Evolutionary conservation across 495 filamentous ascomycete genomes (phyloP), one percentile per base, ranked within the genome.

Genomic region (Cairneyella variabilis): DNA sequence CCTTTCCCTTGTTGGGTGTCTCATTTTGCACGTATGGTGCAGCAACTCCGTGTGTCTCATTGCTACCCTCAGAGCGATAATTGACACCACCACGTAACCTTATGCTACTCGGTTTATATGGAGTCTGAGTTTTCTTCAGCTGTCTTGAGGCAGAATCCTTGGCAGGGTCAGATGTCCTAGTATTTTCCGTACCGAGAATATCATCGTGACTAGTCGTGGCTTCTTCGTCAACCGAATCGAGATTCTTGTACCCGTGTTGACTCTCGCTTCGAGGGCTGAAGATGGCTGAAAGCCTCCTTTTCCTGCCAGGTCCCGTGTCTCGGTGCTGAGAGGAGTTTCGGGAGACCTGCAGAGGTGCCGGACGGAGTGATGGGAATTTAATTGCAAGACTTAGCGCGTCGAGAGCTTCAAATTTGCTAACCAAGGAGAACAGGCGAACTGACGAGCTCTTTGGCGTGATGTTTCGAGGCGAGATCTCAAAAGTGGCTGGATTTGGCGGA

Each of bases 321-420:
- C 50, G 45, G 17, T 14, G 3, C 37, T 37, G 50, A 48, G 46
- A 37, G 46, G 60, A 46, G 48, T 64, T 10, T 28, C 43, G 36
- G 17, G 58, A 11, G 22, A 45, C 8, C 23, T 63, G 30, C 18
- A 51, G 20, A n/a, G 57, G 53, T 9, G 16, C 51, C 37, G 21
- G 51, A 37, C 21, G 54, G 27, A 46, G 48, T 16, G 36, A 22
- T 22, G 22, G 43, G 20, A 16, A 34, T 9, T 39, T 50, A 45
- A 43, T 39, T n/a, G 28, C 67, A 58, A 39, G 48, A 23, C 58
- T 67, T 9, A 65, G 55, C 7, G 65, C 59, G 48, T 70, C 68
- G 25, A 74, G 61, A 1, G 62, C 58, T 54, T 75, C 71, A 26
- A 73, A 77, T 16, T 66, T 74, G 17, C 70, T 71, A 23, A 72